Base-by-base conservation (phyloP, 306 rosid species). In the Erythrophleum fordii region DNA sequence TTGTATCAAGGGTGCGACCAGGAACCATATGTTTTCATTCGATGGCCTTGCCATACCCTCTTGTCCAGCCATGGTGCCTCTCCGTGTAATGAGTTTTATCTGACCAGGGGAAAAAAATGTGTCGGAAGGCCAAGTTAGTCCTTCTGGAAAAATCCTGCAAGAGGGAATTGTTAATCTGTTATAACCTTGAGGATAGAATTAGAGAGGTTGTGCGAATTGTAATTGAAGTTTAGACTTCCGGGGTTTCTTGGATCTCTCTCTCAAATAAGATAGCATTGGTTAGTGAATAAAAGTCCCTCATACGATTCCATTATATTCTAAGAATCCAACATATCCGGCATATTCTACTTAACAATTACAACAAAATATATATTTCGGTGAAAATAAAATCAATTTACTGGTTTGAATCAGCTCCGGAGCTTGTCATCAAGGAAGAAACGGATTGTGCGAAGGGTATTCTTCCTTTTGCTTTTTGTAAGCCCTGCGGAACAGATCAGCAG, bases 361-460 rank as follows among this genome's bases (percentile, higher is more conserved):
- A 28, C 60, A 76, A 49, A 10, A 45, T 14, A 23, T 62, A 46
- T 70, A n/a, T n/a, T 61, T 62, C 6, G 11, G 35, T 41, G 55
- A 29, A 31, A 34, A 69, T 6, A 34, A 61, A 22, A 26, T 61
- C 13, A 72, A 14, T 74, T 53, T 3, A n/a, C 68, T 46, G 44
- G 35, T 22, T 65, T 23, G 60, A 53, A 55, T 56, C 39, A 61
- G 25, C 66, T 39, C 2, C 20, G 45, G 68, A 48, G 41, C 13
- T 28, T 42, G 77, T 58, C 58, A 62, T 91, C 92, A 91, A 67
- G 97, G 97, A 79, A 91, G 92, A 88, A 92, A 91, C 49, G 97
- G 97, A 86, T 92, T 89, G 88, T 92, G 92, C 31, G 97, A 92
- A 78, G 93, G 93, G 84, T 88, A 88, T 25, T 82, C 78, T 79